phyloP scores from a whole-genome alignment of 371 early-diverging fungal species.

The Dichotomocladium elegans region DNA sequence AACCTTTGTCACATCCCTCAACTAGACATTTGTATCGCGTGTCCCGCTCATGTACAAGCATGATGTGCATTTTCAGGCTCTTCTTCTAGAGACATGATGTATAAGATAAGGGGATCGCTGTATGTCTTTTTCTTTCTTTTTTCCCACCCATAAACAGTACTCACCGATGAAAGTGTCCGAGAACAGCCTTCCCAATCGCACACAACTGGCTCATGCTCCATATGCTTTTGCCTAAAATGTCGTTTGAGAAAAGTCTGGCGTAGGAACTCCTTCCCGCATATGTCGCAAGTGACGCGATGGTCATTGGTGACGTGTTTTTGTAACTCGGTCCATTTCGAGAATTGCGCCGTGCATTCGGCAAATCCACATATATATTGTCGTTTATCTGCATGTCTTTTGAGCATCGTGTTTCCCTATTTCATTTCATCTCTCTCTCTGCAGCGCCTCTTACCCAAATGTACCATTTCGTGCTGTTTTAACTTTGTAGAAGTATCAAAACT shows the following conservation, averaged over 20 bases:
- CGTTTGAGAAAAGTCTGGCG: constrained; percentile 23
- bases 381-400: constrained; percentile 32
- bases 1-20: constrained; percentile 46
- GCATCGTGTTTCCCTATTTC: not conserved
- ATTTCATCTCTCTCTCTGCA: not conserved
- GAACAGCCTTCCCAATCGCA: constrained; percentile 51
- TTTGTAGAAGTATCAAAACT: constrained; percentile 37
- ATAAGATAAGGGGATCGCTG: not conserved
- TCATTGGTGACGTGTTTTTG: constrained; percentile 47
- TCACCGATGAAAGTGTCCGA: constrained; percentile 31
- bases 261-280: constrained; percentile 50
- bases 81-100: constrained; percentile 7
- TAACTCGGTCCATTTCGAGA: constrained; percentile 60
- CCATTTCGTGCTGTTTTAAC: constrained; percentile 38
- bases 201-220: constrained; percentile 11
- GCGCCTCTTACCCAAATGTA: constrained; percentile 18
- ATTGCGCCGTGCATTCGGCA: constrained; percentile 37
- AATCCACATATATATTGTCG: constrained; percentile 53
- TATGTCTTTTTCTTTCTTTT: not conserved
- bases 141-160: not conserved
- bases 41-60: constrained; percentile 34
- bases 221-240: constrained; percentile 44
- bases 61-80: constrained; percentile 28
- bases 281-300: constrained; percentile 48
- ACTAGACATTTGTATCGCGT: constrained; percentile 35